These are phyloP conservation scores for Lipomyces kockii DNA, from an alignment of 805 yeast species.

Conservation along the genomic window DNA sequence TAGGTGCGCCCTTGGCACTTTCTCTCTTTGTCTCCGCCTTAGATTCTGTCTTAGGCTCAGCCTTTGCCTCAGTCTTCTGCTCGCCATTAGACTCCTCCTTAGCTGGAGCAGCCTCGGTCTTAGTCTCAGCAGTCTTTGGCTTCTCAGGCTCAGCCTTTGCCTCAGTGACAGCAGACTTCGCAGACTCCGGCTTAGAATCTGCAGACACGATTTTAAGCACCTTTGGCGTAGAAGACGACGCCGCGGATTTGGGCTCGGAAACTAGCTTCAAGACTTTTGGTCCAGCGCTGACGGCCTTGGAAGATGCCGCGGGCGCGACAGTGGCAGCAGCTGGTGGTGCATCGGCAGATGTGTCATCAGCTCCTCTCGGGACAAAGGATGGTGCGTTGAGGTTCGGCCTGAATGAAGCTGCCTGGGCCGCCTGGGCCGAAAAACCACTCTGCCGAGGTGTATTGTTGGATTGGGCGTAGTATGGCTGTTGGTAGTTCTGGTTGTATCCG, in stretches of 20 bases:
- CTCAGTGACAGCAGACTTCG: slow-evolving; percentile 21
- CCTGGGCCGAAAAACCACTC: slow-evolving; percentile 19
- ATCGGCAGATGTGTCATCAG: slow-evolving; percentile 16
- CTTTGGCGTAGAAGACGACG: slow-evolving; percentile 20
- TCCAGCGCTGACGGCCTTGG: slow-evolving; percentile 14
- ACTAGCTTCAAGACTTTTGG: slow-evolving; percentile 41
- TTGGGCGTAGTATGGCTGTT: slow-evolving; percentile 33
- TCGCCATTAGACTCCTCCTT: not conserved
- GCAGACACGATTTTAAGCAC: slow-evolving; percentile 1
- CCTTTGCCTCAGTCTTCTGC: slow-evolving; percentile 14
- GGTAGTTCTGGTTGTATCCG: slow-evolving; percentile 24
- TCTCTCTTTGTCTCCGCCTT: slow-evolving; percentile 33
- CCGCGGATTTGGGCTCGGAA: slow-evolving; percentile 24
- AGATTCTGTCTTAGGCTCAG: slow-evolving; percentile 31
- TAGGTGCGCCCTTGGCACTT: slow-evolving; percentile 38
- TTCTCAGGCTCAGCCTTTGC: slow-evolving; percentile 25
- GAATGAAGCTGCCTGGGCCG: slow-evolving; percentile 29
- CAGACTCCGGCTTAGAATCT: slow-evolving; percentile 27
- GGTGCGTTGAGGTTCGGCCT: slow-evolving; percentile 28
- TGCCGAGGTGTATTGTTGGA: slow-evolving; percentile 30
- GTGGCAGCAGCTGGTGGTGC: slow-evolving; percentile 13
- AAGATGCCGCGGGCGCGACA: slow-evolving; percentile 4
- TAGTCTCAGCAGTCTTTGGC: slow-evolving; percentile 58
- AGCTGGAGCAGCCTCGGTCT: not conserved
- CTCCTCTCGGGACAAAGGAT: slow-evolving; percentile 19